phyloP scores from a whole-genome alignment of 345 rosid genomes.

The Cardamine resedifolia region DNA sequence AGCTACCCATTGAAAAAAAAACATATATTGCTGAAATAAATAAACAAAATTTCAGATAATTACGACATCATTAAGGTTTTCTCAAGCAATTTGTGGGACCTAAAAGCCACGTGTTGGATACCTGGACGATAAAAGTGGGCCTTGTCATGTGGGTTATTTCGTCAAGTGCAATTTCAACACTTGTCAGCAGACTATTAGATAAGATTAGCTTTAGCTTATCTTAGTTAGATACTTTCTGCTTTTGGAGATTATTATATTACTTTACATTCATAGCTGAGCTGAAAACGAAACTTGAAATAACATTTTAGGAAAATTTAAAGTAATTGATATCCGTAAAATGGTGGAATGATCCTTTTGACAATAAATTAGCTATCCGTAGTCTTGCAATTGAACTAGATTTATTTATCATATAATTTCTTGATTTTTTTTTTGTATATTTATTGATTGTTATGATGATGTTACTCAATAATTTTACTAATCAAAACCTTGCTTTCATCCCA shows the following conservation, averaged over 20 bases:
- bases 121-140: slow-evolving; percentile 1
- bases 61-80: slow-evolving; percentile 16
- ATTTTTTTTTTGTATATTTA: not conserved
- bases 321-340: not conserved
- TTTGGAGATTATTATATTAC: not conserved
- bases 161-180: slow-evolving; percentile 21
- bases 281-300: not conserved
- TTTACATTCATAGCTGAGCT: not conserved
- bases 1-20: not conserved
- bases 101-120: slow-evolving; percentile 12
- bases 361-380: not conserved
- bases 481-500: not conserved
- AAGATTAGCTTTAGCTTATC: slow-evolving; percentile 22
- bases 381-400: not conserved
- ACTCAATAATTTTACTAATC: not conserved
- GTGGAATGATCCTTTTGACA: not conserved
- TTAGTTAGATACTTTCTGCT: slow-evolving; percentile 27
- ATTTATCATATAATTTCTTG: not conserved
- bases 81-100: not conserved
- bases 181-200: slow-evolving; percentile 19
- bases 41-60: not conserved
- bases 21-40: not conserved
- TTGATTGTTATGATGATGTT: not conserved
- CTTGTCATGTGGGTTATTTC: slow-evolving; percentile 19
- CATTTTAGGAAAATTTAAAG: not conserved